A percentile compares a stretch with the other conserved stretches of the same genome.
phyloP scores from a whole-genome alignment of 2,329 filamentous ascomycete species.

The Arthroderma uncinatum region DNA sequence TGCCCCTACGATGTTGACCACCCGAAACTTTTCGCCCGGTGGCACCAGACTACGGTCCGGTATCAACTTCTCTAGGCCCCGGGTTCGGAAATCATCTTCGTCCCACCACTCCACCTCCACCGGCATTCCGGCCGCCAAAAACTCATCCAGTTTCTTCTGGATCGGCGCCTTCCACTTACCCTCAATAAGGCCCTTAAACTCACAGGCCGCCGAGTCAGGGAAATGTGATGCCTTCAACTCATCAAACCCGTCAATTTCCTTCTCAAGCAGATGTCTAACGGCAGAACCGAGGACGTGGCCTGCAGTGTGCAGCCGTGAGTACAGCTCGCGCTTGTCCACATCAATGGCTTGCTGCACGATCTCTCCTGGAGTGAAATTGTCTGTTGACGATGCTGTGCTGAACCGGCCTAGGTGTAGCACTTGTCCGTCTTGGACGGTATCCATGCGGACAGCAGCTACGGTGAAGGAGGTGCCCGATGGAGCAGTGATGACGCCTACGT shows the following conservation, averaged over 20 bases:
- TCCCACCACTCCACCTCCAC: constrained; percentile 58
- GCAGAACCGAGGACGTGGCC: constrained; percentile 62
- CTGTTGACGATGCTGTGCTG: constrained; percentile 13
- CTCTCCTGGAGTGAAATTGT: constrained; percentile 34
- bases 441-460: constrained; percentile 49
- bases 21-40: constrained; percentile 49
- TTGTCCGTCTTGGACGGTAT: constrained; percentile 39
- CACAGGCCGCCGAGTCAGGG: constrained; percentile 54
- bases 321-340: constrained; percentile 47
- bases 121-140: constrained; percentile 44
- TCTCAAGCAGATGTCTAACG: constrained; percentile 45
- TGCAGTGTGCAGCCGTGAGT: constrained; percentile 61
- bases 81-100: constrained; percentile 48
- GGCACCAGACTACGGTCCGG: constrained; percentile 37
- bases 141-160: constrained; percentile 50
- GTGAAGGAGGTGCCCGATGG: constrained; percentile 34
- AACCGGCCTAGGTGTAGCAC: constrained; percentile 59
- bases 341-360: constrained; percentile 50
- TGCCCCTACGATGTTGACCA: constrained; percentile 57
- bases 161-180: constrained; percentile 52
- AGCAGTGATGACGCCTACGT: constrained; percentile 46
- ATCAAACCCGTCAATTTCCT: constrained; percentile 44
- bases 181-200: constrained; percentile 58
- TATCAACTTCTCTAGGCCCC: constrained; percentile 46
- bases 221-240: constrained; percentile 64